Conservation (phyloP, 2,329 filamentous ascomycete genomes). For the Hymenotorrendiella dingleyae region DNA sequence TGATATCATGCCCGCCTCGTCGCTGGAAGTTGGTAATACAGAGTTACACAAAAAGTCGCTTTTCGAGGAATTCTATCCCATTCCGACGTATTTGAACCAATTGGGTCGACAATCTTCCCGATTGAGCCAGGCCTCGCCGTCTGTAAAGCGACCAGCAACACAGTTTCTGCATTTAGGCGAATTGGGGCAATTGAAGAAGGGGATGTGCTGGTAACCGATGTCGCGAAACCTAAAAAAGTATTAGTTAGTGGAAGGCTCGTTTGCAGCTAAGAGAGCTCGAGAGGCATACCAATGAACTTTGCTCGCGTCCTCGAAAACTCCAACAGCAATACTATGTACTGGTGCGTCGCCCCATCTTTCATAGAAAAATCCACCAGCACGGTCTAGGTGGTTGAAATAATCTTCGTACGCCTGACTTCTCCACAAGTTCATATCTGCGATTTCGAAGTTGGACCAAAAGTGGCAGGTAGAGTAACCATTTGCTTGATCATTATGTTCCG, state of each 20-base stretch:
- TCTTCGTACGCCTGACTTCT: slow-evolving; percentile 84
- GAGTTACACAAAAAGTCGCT: too few species aligned
- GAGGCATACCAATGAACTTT: slow-evolving; percentile 82
- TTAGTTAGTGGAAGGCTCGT: slow-evolving; percentile 7
- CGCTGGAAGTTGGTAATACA: too few species aligned
- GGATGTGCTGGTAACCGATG: slow-evolving; percentile 96
- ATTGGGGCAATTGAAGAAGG: slow-evolving; percentile 98
- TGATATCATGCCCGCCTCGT: too few species aligned
- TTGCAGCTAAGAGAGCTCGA: neutral
- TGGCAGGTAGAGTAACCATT: slow-evolving; percentile 97
- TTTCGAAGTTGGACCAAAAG: slow-evolving; percentile 99
- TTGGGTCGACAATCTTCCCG: slow-evolving; percentile 91
- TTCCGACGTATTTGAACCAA: slow-evolving; percentile 94
- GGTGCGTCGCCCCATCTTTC: slow-evolving; percentile 98
- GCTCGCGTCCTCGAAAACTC: slow-evolving; percentile 82
- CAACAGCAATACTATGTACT: slow-evolving; percentile 89
- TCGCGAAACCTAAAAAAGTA: slow-evolving; percentile 82
- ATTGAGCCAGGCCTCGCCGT: slow-evolving; percentile 78
- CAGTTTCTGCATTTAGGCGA: slow-evolving; percentile 89
- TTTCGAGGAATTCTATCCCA: slow-evolving; percentile 48
- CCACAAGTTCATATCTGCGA: slow-evolving; percentile 91
- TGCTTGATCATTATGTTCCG: slow-evolving; percentile 72
- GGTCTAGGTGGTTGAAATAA: slow-evolving; percentile 93
- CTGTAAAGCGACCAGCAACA: slow-evolving; percentile 79
- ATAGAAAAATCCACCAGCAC: slow-evolving; percentile 95